phyloP scores from a whole-genome alignment of 2,329 filamentous ascomycete species.

The Penicillium olsonii region DNA sequence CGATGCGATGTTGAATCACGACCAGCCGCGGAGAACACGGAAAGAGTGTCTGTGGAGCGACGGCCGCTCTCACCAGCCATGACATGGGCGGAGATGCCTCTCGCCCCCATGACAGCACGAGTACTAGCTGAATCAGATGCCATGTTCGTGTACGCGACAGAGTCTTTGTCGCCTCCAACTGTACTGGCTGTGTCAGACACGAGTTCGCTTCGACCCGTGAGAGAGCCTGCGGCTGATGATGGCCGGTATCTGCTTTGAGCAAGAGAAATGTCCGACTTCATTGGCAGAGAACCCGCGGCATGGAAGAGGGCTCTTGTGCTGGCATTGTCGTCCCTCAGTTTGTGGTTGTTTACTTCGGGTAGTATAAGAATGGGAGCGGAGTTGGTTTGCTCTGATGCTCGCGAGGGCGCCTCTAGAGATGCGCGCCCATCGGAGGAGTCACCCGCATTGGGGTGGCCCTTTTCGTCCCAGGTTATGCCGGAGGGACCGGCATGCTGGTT shows the following conservation, averaged over 20 bases:
- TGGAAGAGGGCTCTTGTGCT: conserved; percentile 37
- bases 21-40: conserved; percentile 12
- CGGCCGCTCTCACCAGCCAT: conserved; percentile 18
- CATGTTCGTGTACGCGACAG: conserved; percentile 17
- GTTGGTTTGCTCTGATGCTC: conserved; percentile 19
- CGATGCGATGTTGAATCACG: conserved; percentile 15
- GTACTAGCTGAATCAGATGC: conserved; percentile 32
- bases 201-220: conserved; percentile 31
- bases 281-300: conserved; percentile 27
- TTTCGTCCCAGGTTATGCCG: conserved; percentile 14
- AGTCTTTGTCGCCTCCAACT: conserved; percentile 29
- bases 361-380: conserved; percentile 30
- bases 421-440: not conserved
- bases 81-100: conserved; percentile 28
- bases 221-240: conserved; percentile 28
- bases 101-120: conserved; percentile 30
- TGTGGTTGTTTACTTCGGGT: conserved; percentile 30
- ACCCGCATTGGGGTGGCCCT: conserved; percentile 2
- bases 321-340: conserved; percentile 31
- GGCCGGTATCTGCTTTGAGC: conserved; percentile 20
- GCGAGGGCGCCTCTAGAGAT: conserved; percentile 13
- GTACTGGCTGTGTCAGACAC: conserved; percentile 31
- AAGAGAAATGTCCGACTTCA: conserved; percentile 24
- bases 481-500: not conserved
- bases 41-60: conserved; percentile 29